Evolutionary conservation across 148 eudicot genomes (phyloP).

Genomic region (Limonium bicolor): DNA sequence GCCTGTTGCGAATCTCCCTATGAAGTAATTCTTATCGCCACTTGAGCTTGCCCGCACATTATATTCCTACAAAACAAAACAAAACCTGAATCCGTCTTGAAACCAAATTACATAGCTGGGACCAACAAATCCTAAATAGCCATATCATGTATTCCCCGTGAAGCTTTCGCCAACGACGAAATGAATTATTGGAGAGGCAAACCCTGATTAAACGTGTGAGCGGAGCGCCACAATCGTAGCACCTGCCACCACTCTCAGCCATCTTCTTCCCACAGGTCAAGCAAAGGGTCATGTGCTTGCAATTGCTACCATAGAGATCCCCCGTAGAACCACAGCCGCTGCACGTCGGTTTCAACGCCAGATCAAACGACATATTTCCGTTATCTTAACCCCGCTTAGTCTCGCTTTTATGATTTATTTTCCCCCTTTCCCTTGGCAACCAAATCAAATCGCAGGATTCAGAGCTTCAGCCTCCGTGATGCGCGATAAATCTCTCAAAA

Average conservation of each 20-base stretch:
- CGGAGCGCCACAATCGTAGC: conserved; percentile 57
- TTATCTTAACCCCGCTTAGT: too few species aligned
- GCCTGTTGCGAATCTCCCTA: conserved; percentile 71
- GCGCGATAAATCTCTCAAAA: too few species aligned
- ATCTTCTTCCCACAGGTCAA: conserved; percentile 54
- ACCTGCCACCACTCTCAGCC: conserved; percentile 53
- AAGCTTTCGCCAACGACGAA: too few species aligned
- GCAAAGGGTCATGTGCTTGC: conserved; percentile 89
- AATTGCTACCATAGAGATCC: conserved; percentile 76
- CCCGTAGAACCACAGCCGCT: conserved; percentile 43
- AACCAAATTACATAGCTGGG: neutral
- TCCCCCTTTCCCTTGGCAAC: too few species aligned
- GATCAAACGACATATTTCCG: conserved; percentile 44
- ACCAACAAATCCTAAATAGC: neutral
- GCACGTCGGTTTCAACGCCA: conserved; percentile 56
- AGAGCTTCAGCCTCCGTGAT: too few species aligned
- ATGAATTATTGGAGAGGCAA: neutral
- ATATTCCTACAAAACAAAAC: conserved; percentile 49
- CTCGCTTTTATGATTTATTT: too few species aligned
- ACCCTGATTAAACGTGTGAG: conserved; percentile 74
- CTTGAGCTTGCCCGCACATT: conserved; percentile 50
- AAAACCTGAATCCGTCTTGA: neutral
- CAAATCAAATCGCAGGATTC: too few species aligned
- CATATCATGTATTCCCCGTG: too few species aligned
- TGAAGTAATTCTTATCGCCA: conserved; percentile 71